phyloP scores from a whole-genome alignment of 371 early-diverging fungal species.

The Mortierella polycephala region DNA sequence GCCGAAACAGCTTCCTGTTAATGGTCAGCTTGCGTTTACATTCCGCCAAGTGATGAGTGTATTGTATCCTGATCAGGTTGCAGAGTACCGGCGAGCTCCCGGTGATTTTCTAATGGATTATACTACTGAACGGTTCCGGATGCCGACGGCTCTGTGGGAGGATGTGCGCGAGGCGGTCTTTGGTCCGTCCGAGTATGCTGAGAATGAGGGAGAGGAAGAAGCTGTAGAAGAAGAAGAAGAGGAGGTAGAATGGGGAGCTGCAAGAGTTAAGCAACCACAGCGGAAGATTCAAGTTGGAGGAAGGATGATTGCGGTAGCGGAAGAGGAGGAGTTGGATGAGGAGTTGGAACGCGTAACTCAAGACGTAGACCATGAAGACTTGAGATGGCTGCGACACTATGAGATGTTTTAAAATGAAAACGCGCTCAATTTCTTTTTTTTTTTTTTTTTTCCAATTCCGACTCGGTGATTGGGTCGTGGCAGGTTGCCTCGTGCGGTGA shows the following conservation, averaged over 20 bases:
- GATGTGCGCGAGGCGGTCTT: slow-evolving; percentile 42
- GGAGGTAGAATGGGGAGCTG: neutral
- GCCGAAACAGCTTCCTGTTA: slow-evolving; percentile 35
- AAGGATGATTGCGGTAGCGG: neutral
- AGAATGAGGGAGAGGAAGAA: neutral
- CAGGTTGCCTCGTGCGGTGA: neutral
- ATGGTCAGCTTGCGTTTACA: slow-evolving; percentile 44
- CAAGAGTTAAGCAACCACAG: neutral
- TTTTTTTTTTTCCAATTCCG: too few relatives aligned
- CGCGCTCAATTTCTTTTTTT: neutral
- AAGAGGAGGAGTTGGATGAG: slow-evolving; percentile 1
- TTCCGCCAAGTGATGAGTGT: slow-evolving; percentile 50
- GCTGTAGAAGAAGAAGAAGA: neutral
- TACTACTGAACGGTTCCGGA: slow-evolving; percentile 35
- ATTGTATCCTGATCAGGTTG: slow-evolving; percentile 17
- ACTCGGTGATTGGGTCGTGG: too few relatives aligned
- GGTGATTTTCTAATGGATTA: slow-evolving; percentile 48
- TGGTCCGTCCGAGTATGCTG: neutral
- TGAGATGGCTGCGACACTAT: slow-evolving; percentile 9
- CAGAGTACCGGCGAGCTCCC: slow-evolving; percentile 40
- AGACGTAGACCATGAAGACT: slow-evolving; percentile 18
- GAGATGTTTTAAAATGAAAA: neutral
- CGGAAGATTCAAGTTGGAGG: neutral
- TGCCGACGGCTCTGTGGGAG: slow-evolving; percentile 53
- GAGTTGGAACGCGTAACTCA: neutral